Evolutionary conservation across 2,329 filamentous ascomycete species (phyloP).

Genomic region (Chrysoporthe deuterocubensis): DNA sequence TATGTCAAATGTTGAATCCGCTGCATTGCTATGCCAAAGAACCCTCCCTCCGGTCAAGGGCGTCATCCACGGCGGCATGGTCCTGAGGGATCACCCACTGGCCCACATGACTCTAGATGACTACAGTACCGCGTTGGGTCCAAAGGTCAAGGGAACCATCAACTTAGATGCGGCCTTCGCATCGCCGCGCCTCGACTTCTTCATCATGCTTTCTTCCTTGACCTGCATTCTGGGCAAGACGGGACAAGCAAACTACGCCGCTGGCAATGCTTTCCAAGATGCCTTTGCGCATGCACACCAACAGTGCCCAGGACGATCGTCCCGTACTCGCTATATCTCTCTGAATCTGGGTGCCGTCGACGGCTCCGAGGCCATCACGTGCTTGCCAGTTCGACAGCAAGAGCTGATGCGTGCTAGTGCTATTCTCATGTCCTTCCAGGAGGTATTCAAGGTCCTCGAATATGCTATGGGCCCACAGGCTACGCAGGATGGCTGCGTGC

Average conservation of each 20-base stretch:
- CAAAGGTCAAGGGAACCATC: constrained; percentile 30
- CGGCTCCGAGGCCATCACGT: constrained; percentile 13
- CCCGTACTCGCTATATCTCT: constrained; percentile 22
- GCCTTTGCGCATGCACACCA: constrained; percentile 24
- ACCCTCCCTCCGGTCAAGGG: constrained; percentile 43
- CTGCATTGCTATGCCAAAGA: constrained; percentile 21
- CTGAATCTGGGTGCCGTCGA: constrained; percentile 22
- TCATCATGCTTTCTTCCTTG: constrained; percentile 46
- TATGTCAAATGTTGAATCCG: constrained; percentile 32
- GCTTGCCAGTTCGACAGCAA: not conserved
- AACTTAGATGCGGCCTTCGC: constrained; percentile 32
- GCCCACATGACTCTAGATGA: constrained; percentile 20
- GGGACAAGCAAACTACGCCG: constrained; percentile 46
- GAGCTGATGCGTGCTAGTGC: constrained; percentile 10
- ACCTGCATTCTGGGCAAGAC: constrained; percentile 41
- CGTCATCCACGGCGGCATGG: constrained; percentile 49
- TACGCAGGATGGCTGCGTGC: constrained; percentile 28
- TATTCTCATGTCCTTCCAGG: constrained; percentile 31
- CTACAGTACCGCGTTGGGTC: constrained; percentile 14
- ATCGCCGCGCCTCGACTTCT: constrained; percentile 40
- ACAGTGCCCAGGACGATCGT: not conserved
- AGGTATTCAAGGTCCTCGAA: constrained; percentile 31
- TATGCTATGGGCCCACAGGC: constrained; percentile 32
- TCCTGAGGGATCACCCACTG: constrained; percentile 35
- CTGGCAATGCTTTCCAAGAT: constrained; percentile 43